Evolutionary conservation across 257 asterid species (phyloP).

Genomic region (Oldenlandia corymbosa): DNA sequence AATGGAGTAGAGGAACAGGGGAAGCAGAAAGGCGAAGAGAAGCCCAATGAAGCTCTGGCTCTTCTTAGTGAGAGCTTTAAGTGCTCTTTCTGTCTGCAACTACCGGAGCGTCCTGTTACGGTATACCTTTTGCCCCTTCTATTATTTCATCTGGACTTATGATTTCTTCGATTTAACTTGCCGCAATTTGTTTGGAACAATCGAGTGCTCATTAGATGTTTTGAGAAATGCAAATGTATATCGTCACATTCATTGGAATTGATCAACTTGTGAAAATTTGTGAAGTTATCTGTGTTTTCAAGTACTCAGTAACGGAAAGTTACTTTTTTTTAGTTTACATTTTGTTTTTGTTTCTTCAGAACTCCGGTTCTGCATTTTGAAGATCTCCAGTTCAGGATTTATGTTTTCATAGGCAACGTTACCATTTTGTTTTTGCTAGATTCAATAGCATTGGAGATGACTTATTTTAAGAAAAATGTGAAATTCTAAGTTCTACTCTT

Average conservation of each 20-base stretch:
- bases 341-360: not conserved
- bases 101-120: constrained; percentile 87
- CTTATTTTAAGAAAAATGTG: too few species aligned
- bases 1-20: constrained; percentile 3
- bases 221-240: too few species aligned
- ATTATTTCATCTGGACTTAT: not conserved
- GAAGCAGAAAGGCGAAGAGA: constrained; percentile 28
- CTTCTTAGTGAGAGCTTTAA: constrained; percentile 57
- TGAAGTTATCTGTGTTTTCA: not conserved
- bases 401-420: too few species aligned
- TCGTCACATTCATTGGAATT: too few species aligned
- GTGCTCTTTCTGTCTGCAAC: constrained; percentile 70
- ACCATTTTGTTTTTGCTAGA: too few species aligned
- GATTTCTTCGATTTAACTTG: too few species aligned
- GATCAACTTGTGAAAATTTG: not conserved
- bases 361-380: too few species aligned
- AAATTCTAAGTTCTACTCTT: too few species aligned
- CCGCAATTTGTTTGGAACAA: too few species aligned
- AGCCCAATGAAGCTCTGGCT: constrained; percentile 33
- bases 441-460: too few species aligned
- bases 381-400: too few species aligned
- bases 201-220: not conserved
- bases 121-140: constrained; percentile 26
- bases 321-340: not conserved
- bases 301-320: too few species aligned